Conservation (phyloP, 176 grass and related monocot species). For the Oryza glumipatula region DNA sequence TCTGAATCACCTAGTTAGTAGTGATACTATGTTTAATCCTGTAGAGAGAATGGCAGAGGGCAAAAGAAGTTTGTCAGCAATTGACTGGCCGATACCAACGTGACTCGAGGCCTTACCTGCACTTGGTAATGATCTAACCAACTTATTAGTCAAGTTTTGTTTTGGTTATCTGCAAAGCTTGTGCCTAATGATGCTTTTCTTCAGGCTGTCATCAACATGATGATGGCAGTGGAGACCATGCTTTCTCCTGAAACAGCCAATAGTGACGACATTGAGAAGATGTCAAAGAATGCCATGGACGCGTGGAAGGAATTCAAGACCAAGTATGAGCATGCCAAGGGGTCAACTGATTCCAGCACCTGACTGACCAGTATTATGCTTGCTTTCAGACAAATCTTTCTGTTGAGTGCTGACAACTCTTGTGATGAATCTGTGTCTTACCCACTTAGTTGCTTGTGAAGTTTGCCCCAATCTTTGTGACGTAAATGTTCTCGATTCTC, state of each 20-base stretch:
- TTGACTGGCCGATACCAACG: conserved; percentile 33
- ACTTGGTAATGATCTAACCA: conserved; percentile 41
- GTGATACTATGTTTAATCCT: not conserved
- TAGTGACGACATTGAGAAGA: conserved; percentile 45
- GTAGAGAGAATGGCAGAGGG: conserved; percentile 66
- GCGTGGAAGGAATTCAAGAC: conserved; percentile 54
- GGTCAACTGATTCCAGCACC: conserved; percentile 6
- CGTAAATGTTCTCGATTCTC: not conserved
- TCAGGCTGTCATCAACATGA: conserved; percentile 67
- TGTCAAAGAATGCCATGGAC: conserved; percentile 40
- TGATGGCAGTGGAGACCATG: conserved; percentile 68
- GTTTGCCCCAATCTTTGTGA: not conserved
- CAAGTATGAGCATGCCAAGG: conserved; percentile 36
- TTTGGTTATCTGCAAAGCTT: not conserved
- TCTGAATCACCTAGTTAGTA: too few species aligned
- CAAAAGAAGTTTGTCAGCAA: conserved; percentile 51
- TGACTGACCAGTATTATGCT: not conserved
- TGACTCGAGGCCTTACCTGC: conserved; percentile 61
- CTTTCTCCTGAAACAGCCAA: conserved; percentile 34
- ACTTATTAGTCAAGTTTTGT: not conserved
- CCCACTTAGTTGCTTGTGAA: not conserved
- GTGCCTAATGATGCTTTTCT: not conserved
- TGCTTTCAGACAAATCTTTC: not conserved
- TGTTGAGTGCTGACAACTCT: conserved; percentile 3
- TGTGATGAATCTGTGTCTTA: not conserved